These are phyloP conservation scores for Leucaena leucocephala DNA, from an alignment of 306 rosid species.

Conservation along the genomic window DNA sequence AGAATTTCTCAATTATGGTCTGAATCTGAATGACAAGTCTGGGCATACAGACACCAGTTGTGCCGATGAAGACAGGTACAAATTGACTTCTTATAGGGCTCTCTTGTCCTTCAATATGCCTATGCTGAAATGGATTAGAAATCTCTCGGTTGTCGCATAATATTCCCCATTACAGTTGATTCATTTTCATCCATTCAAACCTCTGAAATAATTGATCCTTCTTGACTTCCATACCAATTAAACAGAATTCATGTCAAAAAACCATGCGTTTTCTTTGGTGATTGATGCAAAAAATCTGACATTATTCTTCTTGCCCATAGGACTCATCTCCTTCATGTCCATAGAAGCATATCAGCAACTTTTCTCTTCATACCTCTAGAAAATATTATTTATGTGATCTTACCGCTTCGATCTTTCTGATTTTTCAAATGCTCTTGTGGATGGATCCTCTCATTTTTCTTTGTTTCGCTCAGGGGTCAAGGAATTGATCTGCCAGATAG, in stretches of 20 bases:
- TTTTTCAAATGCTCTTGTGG: neutral
- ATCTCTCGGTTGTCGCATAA: neutral
- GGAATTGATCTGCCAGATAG: neutral
- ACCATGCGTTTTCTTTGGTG: too few relatives aligned
- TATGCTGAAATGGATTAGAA: too few relatives aligned
- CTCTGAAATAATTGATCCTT: neutral
- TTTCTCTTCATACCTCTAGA: too few relatives aligned
- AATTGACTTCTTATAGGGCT: neutral
- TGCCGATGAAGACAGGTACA: slow-evolving; percentile 62
- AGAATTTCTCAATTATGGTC: slow-evolving; percentile 42
- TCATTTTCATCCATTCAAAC: neutral
- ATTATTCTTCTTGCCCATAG: too few relatives aligned
- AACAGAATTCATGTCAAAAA: too few relatives aligned
- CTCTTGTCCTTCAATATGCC: neutral
- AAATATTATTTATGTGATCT: too few relatives aligned
- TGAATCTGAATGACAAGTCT: slow-evolving; percentile 32
- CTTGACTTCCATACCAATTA: neutral
- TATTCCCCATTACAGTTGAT: neutral
- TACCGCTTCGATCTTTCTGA: neutral
- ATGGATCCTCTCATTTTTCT: neutral
- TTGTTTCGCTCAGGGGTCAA: neutral
- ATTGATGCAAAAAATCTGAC: too few relatives aligned
- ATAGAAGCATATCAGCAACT: too few relatives aligned
- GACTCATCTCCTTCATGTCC: too few relatives aligned
- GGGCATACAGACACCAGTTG: slow-evolving; percentile 38